Conservation (phyloP, 2,329 filamentous ascomycete species). For the Fusarium sp. region DNA sequence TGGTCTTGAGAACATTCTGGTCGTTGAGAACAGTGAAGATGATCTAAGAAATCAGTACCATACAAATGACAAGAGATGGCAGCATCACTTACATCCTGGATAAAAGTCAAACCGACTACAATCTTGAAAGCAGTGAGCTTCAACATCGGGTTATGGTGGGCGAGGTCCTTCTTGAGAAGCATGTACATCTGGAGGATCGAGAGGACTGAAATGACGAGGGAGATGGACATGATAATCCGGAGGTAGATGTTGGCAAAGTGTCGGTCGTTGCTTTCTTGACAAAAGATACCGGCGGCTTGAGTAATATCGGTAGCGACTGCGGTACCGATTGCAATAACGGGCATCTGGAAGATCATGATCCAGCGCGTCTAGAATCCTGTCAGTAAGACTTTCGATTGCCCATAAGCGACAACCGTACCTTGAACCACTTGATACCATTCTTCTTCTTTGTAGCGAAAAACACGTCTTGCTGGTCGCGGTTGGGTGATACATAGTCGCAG, state of each 20-base stretch:
- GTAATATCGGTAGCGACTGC: constrained; percentile 30
- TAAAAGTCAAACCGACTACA: constrained; percentile 26
- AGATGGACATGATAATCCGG: constrained; percentile 6
- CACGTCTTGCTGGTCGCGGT: constrained; percentile 27
- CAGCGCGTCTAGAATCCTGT: constrained; percentile 17
- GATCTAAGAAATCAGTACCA: not conserved
- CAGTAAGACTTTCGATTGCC: accelerated
- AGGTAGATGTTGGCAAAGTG: constrained; percentile 31
- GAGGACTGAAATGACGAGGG: constrained; percentile 15
- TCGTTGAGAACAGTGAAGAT: constrained; percentile 32
- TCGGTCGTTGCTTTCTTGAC: constrained; percentile 14
- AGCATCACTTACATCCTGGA: constrained; percentile 19
- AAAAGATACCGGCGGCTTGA: constrained; percentile 25
- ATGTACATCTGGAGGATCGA: constrained; percentile 31
- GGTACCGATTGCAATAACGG: constrained; percentile 10
- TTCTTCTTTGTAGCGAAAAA: constrained; percentile 36
- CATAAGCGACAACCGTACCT: not conserved
- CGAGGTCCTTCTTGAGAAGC: constrained; percentile 26
- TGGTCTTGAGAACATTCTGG: constrained; percentile 8
- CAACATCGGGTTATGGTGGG: constrained; percentile 28
- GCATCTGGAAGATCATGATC: constrained; percentile 39
- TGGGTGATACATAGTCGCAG: constrained; percentile 34
- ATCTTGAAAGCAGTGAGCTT: constrained; percentile 37
- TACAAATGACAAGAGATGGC: no score
- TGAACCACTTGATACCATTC: constrained; percentile 33